These are phyloP conservation scores for Capsicum baccatum DNA, from an alignment of 257 asterid species.

Conservation along the genomic window DNA sequence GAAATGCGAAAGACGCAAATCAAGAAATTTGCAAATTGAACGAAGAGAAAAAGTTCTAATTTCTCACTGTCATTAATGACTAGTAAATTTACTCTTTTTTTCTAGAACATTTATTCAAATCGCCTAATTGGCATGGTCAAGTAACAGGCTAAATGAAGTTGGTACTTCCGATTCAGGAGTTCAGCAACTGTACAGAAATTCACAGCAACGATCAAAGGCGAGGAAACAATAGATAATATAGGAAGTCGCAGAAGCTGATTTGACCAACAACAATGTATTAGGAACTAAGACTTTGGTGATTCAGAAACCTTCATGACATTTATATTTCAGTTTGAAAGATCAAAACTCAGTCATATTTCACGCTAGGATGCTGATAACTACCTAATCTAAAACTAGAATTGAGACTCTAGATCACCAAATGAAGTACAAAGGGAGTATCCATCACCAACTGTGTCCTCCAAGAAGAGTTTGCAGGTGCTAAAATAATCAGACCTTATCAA, in stretches of 20 bases:
- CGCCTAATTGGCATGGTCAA: slow-evolving; percentile 11
- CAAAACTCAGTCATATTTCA: slow-evolving; percentile 1
- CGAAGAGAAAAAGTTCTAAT: background rate
- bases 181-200: slow-evolving; percentile 17
- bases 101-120: background rate
- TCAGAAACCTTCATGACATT: background rate
- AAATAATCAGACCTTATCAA: slow-evolving; percentile 51
- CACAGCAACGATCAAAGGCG: background rate
- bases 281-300: background rate
- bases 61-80: slow-evolving; percentile 17
- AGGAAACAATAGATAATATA: slow-evolving; percentile 24
- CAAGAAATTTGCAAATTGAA: slow-evolving; percentile 14
- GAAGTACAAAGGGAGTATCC: slow-evolving; percentile 5
- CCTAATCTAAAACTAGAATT: slow-evolving; percentile 9
- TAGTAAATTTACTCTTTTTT: background rate
- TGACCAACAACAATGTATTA: background rate
- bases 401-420: slow-evolving; percentile 20
- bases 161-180: background rate
- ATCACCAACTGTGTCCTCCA: slow-evolving; percentile 13
- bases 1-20: slow-evolving; percentile 7
- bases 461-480: background rate
- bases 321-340: background rate
- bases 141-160: slow-evolving; percentile 3
- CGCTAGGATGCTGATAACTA: background rate
- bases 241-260: background rate